Evolutionary conservation across 805 yeast species (phyloP), one percentile per base, ranked within the genome.

Genomic region (Monosporozyma servazzii): DNA sequence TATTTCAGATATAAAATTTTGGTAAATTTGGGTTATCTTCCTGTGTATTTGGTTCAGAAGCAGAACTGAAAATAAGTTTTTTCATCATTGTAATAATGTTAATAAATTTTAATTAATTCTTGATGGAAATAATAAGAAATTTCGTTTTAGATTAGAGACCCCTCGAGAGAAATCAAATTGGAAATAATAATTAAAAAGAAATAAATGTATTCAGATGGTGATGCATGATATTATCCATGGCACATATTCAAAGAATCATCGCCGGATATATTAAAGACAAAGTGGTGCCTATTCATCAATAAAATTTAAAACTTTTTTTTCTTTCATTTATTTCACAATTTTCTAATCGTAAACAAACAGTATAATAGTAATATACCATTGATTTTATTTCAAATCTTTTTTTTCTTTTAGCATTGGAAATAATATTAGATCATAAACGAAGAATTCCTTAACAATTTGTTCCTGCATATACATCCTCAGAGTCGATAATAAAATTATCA

Each of bases 201-300:
- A 18, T 17, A 33, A 49, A 36, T 37, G 17, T 37, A 27, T 39
- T 87, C 96, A 88, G 96, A 85, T 88, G 96, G 96, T 88, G 95
- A 88, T 88, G 96, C 96, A 88, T 88, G 96, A 80, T 71, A 58
- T 73, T 73, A 79, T 82, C 86, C 86, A 72, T 71, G 85, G 93
- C 83, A 82, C 93, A 86, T 76, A 75, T 67, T 70, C 65, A 40
- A 51, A 53, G 65, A 66, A 68, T 67, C 71, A 68, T 68, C 71
- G 69, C 70, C 69, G 70, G 71, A 67, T 65, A 55, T 25, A 44
- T 51, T 55, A 58, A 63, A 63, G 65, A 62, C 64, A 56, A 59
- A 61, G 70, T 65, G 70, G 69, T 55, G 64, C 61, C 67, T 77
- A 59, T 65, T 68, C 71, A 68, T 67, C 71, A 65, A 53, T 56